These are phyloP conservation scores for Thermomucor indicae-seudaticae DNA, from an alignment of 371 early-diverging fungal species.

Conservation along the genomic window DNA sequence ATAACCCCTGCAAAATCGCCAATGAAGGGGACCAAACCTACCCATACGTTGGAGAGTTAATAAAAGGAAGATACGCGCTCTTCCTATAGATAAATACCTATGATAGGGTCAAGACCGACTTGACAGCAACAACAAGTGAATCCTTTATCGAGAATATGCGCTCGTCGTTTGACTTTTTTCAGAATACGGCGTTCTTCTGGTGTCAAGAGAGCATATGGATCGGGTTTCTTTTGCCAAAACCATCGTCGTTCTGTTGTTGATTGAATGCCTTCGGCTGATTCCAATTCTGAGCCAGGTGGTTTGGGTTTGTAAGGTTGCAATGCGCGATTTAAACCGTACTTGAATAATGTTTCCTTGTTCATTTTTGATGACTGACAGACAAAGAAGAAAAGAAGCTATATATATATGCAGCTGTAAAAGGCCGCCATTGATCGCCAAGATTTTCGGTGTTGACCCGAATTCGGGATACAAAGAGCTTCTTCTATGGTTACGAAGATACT, in stretches of 20 bases:
- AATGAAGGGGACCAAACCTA: slow-evolving; percentile 46
- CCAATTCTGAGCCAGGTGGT: too few relatives aligned
- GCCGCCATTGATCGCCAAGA: too few relatives aligned
- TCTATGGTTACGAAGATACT: too few relatives aligned
- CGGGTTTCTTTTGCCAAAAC: slow-evolving; percentile 25
- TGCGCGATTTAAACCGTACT: too few relatives aligned
- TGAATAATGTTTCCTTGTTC: too few relatives aligned
- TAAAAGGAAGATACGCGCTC: background rate
- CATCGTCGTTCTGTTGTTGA: slow-evolving; percentile 18
- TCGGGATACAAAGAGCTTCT: too few relatives aligned
- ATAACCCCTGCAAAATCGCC: slow-evolving; percentile 41
- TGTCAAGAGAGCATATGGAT: slow-evolving; percentile 26
- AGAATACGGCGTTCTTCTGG: slow-evolving; percentile 23
- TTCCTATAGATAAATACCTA: slow-evolving; percentile 27
- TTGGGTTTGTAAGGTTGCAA: too few relatives aligned
- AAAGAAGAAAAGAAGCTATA: too few relatives aligned
- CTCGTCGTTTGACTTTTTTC: slow-evolving; percentile 31
- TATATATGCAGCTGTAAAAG: too few relatives aligned
- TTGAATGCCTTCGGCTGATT: slow-evolving; percentile 10
- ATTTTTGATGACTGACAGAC: too few relatives aligned
- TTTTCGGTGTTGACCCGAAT: too few relatives aligned
- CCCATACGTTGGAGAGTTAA: background rate
- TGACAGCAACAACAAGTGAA: slow-evolving; percentile 38
- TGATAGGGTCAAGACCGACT: slow-evolving; percentile 46
- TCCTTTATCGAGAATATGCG: slow-evolving; percentile 36